A percentile compares a stretch with the other conserved stretches of the same genome.
Conservation (phyloP, 257 asterid species). For the Cinchona pubescens region DNA sequence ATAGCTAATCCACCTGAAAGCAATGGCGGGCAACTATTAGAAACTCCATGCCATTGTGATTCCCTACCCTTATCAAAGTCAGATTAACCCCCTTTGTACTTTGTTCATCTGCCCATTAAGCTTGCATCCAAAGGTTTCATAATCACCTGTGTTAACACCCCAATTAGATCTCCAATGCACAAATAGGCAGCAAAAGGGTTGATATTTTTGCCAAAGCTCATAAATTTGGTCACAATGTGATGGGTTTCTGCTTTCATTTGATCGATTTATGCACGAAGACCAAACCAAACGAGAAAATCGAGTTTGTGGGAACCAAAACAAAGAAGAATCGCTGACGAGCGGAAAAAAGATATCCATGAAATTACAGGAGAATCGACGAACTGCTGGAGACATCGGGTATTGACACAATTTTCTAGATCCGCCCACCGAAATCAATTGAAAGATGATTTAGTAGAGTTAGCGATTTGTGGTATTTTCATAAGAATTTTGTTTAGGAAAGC, state of each 20-base stretch:
- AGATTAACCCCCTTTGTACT: conserved; percentile 65
- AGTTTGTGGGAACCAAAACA: too few relatives aligned
- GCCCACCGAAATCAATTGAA: too few relatives aligned
- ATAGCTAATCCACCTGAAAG: background rate
- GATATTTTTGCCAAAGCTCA: conserved; percentile 59
- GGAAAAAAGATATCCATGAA: too few relatives aligned
- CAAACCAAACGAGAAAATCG: too few relatives aligned
- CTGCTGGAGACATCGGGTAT: too few relatives aligned
- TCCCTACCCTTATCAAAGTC: conserved; percentile 80
- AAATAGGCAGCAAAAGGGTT: conserved; percentile 13
- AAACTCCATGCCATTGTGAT: conserved; percentile 67
- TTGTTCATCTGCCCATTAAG: too few relatives aligned
- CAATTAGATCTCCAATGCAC: conserved; percentile 63
- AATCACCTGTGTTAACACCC: conserved; percentile 64
- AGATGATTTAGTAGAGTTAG: too few relatives aligned
- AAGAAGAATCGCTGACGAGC: too few relatives aligned
- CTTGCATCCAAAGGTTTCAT: conserved; percentile 78
- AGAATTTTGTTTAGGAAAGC: too few relatives aligned
- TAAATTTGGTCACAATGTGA: conserved; percentile 59
- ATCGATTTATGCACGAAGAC: conserved; percentile 54
- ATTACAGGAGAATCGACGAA: too few relatives aligned
- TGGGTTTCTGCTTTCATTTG: conserved; percentile 61
- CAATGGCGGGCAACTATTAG: conserved; percentile 42
- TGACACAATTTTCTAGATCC: too few relatives aligned
- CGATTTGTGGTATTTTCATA: too few relatives aligned